These are phyloP conservation scores for Climacium dendroides DNA, from an alignment of 225 moss, liverwort and hornwort species.

Conservation along the genomic window DNA sequence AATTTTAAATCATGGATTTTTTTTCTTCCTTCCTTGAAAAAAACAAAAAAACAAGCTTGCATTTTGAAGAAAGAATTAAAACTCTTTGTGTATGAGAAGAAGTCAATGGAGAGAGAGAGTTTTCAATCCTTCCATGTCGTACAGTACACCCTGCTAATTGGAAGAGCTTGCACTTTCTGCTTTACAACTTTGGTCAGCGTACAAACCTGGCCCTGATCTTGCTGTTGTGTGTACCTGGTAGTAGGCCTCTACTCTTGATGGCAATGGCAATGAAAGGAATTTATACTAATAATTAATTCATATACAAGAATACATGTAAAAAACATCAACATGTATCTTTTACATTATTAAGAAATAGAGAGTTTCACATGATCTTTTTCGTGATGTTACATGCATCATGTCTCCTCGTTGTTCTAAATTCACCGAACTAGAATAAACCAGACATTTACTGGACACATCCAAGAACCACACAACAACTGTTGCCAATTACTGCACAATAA, in stretches of 20 bases:
- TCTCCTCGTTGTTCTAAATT: not conserved
- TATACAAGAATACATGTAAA: not conserved
- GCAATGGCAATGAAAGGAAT: too few relatives aligned
- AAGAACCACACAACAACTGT: too few relatives aligned
- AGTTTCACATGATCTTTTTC: not conserved
- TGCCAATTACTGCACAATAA: too few relatives aligned
- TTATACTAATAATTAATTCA: not conserved
- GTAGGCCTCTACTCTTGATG: not conserved
- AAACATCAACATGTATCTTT: too few relatives aligned
- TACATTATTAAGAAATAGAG: not conserved
- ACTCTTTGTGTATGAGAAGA: not conserved
- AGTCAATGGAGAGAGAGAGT: not conserved
- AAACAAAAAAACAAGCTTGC: not conserved
- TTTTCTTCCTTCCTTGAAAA: too few relatives aligned
- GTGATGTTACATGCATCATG: not conserved
- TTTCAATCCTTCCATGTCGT: not conserved
- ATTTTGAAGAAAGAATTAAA: not conserved
- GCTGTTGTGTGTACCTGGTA: not conserved
- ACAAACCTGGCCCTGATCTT: not conserved
- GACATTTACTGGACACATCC: too few relatives aligned
- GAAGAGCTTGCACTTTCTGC: not conserved
- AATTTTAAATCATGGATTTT: too few relatives aligned
- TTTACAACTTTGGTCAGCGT: not conserved
- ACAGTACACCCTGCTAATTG: not conserved
- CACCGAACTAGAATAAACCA: not conserved